Base-by-base conservation (phyloP, 805 yeast genomes). In the Jamesozyma hellenica region DNA sequence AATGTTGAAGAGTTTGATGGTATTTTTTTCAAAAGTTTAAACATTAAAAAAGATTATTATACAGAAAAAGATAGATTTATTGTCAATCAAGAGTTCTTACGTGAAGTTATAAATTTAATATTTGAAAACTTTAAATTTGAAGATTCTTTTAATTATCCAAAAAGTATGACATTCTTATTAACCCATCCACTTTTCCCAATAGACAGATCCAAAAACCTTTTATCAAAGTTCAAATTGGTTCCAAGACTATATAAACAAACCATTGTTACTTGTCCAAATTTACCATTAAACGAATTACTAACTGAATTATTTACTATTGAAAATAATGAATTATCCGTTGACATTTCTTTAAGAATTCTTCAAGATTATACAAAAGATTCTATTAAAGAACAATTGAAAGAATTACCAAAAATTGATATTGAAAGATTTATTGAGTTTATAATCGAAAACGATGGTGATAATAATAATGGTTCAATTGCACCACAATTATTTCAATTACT, bases 111-210 rank as follows among this genome's bases (percentile, higher is more conserved):
- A 21, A 63, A 55, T 27, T 62, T 70, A 45, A 67, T 72, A 6
- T 63, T 79, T 35, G 45, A 41, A 18, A 55, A 49, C 30, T 45
- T 40, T 29, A 35, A 34, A 25, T 42, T 42, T 23, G 30, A 36
- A 11, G 36, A 34, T 29, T 33, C 39, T 18, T 33, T 23, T n/a
- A 44, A 45, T 44, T 61, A 54, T 71, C 92, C 38, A 77, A 79
- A 50, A 62, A 67, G 86, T 2, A 60, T 85, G 35, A 72, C 81
- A 1, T 88, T 84, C 53, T 67, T 88, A 27, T 67, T 90, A 45
- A 82, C 95, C 2, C 95, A 90, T 63, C 96, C 96, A 14, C 63
- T 85, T 15, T 87, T 81, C 61, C 96, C 96, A 9, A 59, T 66
- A 13, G 63, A 68, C 15, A 72, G 68, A 43, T 67, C 84, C 9